Evolutionary conservation across 1,284 basidiomycete species (phyloP), one percentile per base, ranked within the genome.

Genomic region (Thecaphora thlaspeos): DNA sequence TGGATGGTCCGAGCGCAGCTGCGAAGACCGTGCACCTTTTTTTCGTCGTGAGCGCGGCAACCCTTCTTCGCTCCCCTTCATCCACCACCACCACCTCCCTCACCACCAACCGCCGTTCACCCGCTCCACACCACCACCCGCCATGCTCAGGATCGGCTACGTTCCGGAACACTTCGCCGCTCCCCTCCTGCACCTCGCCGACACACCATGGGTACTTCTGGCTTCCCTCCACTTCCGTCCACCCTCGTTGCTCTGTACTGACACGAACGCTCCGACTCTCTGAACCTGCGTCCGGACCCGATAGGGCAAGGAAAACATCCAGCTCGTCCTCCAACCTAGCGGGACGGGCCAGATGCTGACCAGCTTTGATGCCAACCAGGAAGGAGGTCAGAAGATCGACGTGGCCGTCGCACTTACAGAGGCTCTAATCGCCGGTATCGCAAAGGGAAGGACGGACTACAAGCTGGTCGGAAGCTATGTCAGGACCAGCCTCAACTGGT

Each of bases 391-490:
- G n/a, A 57, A 57, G 39, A 77, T 77, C 32, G 75, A 77, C 32
- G 70, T 75, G 0, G 75, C 53, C 54, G 90, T 91, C 61, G 94
- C 93, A 0, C 84, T 98, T 46, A 97, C 94, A 0, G 94, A 96
- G 77, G 86, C 90, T 0, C 81, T 97, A 36, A 92, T 96, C 64
- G 89, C 91, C 42, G 94, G 93, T 0, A 90, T 96, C 47, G 91
- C 90, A 12, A 78, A 77, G 41, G 90, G 91, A 0, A 88, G 88
- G 0, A 83, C 83, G 46, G 85, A 88, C 15, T 97, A 95, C 80
- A 91, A 89, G 77, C 86, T 97, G 15, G 87, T 94, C 3, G 93
- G 94, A 2, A 90, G 89, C 73, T 97, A 93, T 76, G 93, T 97
- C 46, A 85, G 69, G 4, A 75, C 62, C 41, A 64, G 64, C 15